Evolutionary conservation across 208 protist genomes (phyloP).

Genomic region (Leptomonas pyrrhocoris): DNA sequence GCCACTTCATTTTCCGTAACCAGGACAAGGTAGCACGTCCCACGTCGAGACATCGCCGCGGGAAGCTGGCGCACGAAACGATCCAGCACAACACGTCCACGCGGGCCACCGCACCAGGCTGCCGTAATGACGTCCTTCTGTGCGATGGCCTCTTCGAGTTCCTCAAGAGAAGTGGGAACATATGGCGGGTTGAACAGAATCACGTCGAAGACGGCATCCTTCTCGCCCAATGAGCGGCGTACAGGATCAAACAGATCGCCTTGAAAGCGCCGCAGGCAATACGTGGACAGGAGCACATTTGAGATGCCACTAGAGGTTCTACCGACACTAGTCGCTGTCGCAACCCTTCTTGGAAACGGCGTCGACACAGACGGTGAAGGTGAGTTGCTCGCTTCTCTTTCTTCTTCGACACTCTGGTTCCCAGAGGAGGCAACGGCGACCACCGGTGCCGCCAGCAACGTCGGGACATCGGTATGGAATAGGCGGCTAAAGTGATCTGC

Average conservation of each 20-base stretch:
- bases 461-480: not conserved
- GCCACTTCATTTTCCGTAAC: constrained; percentile 81
- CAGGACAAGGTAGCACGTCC: constrained; percentile 75
- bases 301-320: too few relatives aligned
- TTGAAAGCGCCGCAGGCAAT: constrained; percentile 22
- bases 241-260: constrained; percentile 34
- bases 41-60: constrained; percentile 36
- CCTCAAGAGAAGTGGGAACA: constrained; percentile 82
- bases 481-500: not conserved
- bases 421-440: not conserved
- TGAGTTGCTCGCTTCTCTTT: not conserved
- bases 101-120: constrained; percentile 86
- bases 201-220: constrained; percentile 51
- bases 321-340: too few relatives aligned
- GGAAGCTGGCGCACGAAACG: constrained; percentile 76
- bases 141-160: constrained; percentile 62
- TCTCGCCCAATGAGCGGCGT: not conserved
- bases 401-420: too few relatives aligned
- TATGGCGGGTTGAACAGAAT: constrained; percentile 91
- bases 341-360: not conserved
- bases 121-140: constrained; percentile 70
- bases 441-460: constrained; percentile 14
- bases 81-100: constrained; percentile 83
- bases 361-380: not conserved
- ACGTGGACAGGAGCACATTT: constrained; percentile 7